Conservation (phyloP, 805 yeast species). For the Osmozyma mogii region DNA sequence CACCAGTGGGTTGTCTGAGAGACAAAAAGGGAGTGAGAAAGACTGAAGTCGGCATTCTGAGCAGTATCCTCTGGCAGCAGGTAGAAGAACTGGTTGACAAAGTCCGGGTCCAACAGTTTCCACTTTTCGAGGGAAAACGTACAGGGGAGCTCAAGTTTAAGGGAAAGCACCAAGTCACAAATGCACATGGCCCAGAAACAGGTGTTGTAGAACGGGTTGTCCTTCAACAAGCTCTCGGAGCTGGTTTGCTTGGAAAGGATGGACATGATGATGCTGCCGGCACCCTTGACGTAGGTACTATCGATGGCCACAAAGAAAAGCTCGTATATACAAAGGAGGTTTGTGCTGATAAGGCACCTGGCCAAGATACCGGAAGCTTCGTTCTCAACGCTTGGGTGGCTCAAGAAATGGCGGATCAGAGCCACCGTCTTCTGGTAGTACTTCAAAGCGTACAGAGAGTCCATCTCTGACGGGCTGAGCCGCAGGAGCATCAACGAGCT, state of each 20-base stretch:
- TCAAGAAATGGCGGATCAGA: conserved; percentile 24
- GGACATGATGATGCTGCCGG: conserved; percentile 24
- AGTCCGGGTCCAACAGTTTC: conserved; percentile 25
- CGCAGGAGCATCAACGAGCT: conserved; percentile 29
- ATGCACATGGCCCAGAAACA: conserved; percentile 31
- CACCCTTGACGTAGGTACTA: conserved; percentile 31
- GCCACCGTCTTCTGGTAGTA: conserved; percentile 30
- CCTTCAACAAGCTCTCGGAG: conserved; percentile 15
- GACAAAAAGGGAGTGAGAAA: conserved; percentile 6
- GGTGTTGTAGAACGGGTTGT: conserved; percentile 23
- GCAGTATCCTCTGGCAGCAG: background rate
- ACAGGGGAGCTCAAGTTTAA: conserved; percentile 23
- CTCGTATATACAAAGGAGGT: conserved; percentile 30
- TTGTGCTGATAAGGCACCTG: conserved; percentile 31
- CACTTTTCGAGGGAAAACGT: conserved; percentile 27
- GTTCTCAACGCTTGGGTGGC: conserved; percentile 16
- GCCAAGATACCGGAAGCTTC: conserved; percentile 22
- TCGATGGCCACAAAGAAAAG: conserved; percentile 31
- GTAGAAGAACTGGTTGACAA: conserved; percentile 12
- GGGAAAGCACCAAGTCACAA: conserved; percentile 28
- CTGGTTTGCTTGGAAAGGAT: conserved; percentile 15
- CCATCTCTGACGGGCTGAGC: conserved; percentile 20
- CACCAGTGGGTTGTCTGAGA: conserved; percentile 25
- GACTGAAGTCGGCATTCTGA: conserved; percentile 1
- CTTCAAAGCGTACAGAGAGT: conserved; percentile 24